Evolutionary conservation across 2,329 filamentous ascomycete species (phyloP).

Genomic region (Sporothrix luriei): DNA sequence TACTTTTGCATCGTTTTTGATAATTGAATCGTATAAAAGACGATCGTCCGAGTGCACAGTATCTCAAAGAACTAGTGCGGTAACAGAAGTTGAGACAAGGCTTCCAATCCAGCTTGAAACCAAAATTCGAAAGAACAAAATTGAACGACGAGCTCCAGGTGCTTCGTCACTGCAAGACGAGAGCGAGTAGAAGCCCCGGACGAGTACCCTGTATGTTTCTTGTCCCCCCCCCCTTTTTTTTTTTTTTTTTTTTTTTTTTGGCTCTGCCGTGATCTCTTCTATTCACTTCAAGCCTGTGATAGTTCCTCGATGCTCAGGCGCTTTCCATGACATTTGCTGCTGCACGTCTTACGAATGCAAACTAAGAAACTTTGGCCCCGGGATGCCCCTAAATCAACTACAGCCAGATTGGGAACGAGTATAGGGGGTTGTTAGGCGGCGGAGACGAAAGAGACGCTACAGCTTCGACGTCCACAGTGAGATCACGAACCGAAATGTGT

Average conservation of each 20-base stretch:
- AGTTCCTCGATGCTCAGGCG: not conserved
- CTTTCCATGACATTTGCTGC: too few species aligned
- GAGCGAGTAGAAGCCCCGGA: not conserved
- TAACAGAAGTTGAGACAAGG: not conserved
- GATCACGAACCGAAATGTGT: constrained; percentile 23
- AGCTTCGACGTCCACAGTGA: not conserved
- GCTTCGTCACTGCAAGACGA: constrained; percentile 16
- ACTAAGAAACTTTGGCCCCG: not conserved
- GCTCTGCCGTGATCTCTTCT: not conserved
- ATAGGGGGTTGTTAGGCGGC: not conserved
- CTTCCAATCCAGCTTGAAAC: not conserved
- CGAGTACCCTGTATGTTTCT: not conserved
- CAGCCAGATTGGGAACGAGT: constrained; percentile 11
- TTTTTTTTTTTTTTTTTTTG: not conserved
- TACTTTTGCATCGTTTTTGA: not conserved
- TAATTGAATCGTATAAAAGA: not conserved
- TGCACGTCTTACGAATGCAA: too few species aligned
- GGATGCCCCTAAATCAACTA: not conserved
- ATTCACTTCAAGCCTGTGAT: not conserved
- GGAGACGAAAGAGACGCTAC: too few species aligned
- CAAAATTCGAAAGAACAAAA: not conserved
- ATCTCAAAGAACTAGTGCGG: not conserved
- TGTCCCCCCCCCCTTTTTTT: not conserved
- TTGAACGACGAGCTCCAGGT: too few species aligned
- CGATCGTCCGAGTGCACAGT: not conserved